These are phyloP conservation scores for Cryptococcus hybrid DNA, from an alignment of 1,284 basidiomycete species.

Conservation along the genomic window DNA sequence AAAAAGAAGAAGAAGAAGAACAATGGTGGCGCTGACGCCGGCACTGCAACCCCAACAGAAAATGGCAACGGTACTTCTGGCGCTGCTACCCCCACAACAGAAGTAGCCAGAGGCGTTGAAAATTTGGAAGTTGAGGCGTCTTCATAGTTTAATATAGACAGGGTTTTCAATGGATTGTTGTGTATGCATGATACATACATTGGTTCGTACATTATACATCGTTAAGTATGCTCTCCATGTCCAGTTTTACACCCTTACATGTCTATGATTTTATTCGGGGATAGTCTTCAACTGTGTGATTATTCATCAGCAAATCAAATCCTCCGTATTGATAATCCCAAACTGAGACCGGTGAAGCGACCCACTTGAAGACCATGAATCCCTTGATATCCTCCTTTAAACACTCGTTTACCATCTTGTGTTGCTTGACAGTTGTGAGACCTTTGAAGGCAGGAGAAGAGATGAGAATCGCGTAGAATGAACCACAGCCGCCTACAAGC, in stretches of 20 bases:
- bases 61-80: slow-evolving; percentile 12
- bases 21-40: slow-evolving; percentile 22
- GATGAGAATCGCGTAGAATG: slow-evolving; percentile 92
- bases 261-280: slow-evolving; percentile 21
- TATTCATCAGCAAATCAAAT: slow-evolving; percentile 11
- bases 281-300: slow-evolving; percentile 39
- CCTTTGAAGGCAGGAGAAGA: slow-evolving; percentile 82
- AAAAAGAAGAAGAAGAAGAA: slow-evolving; percentile 41
- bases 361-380: slow-evolving; percentile 94
- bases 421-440: slow-evolving; percentile 86
- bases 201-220: neutral
- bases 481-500: slow-evolving; percentile 81
- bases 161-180: neutral
- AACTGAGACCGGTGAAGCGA: slow-evolving; percentile 5
- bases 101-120: slow-evolving; percentile 18
- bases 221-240: neutral
- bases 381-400: slow-evolving; percentile 85
- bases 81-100: slow-evolving; percentile 22
- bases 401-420: slow-evolving; percentile 82
- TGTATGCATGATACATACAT: neutral
- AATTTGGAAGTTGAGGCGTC: slow-evolving; percentile 16
- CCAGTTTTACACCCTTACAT: neutral
- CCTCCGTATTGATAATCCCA: neutral
- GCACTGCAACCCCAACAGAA: slow-evolving; percentile 10
- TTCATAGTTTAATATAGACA: neutral